Evolutionary conservation across 1,284 basidiomycete genomes (phyloP).

Genomic region (Neonothopanus nambi): DNA sequence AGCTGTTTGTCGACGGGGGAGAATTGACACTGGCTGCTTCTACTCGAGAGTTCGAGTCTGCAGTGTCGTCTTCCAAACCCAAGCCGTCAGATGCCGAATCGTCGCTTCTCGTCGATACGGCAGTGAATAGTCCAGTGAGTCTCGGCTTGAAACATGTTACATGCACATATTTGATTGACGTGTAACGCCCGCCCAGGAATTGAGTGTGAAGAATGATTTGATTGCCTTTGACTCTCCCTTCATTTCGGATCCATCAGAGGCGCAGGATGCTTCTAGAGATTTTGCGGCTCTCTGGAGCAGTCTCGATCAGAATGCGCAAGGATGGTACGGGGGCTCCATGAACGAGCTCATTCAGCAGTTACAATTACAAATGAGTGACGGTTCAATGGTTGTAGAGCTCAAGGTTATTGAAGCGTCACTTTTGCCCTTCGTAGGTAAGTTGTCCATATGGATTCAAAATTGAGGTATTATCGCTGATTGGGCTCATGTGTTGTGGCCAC

Average conservation of each 20-base stretch:
- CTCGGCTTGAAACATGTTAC: too few relatives aligned
- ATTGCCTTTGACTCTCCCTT: conserved; percentile 73
- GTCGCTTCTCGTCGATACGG: too few relatives aligned
- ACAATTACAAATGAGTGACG: conserved; percentile 51
- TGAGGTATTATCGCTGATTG: conserved; percentile 9
- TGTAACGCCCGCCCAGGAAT: conserved; percentile 27
- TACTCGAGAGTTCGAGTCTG: conserved; percentile 36
- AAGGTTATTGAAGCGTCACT: conserved; percentile 52
- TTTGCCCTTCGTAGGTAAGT: conserved; percentile 59
- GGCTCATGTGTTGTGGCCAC: conserved; percentile 5
- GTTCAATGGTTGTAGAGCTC: conserved; percentile 32
- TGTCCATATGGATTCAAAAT: conserved; percentile 1
- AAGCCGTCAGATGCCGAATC: too few relatives aligned
- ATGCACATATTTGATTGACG: neutral
- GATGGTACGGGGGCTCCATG: conserved; percentile 63
- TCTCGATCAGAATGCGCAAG: conserved; percentile 50
- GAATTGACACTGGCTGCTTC: conserved; percentile 55
- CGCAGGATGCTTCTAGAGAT: conserved; percentile 2
- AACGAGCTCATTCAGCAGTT: conserved; percentile 52
- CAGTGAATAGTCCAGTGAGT: too few relatives aligned
- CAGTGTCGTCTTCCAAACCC: conserved; percentile 18
- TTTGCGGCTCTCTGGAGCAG: conserved; percentile 60
- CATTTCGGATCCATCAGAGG: conserved; percentile 41
- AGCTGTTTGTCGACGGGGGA: conserved; percentile 28
- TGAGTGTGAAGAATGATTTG: conserved; percentile 47